A percentile compares a stretch with the other conserved stretches of the same genome.
Conservation (phyloP, 2,329 filamentous ascomycete genomes). For the Ophiostoma sp. region DNA sequence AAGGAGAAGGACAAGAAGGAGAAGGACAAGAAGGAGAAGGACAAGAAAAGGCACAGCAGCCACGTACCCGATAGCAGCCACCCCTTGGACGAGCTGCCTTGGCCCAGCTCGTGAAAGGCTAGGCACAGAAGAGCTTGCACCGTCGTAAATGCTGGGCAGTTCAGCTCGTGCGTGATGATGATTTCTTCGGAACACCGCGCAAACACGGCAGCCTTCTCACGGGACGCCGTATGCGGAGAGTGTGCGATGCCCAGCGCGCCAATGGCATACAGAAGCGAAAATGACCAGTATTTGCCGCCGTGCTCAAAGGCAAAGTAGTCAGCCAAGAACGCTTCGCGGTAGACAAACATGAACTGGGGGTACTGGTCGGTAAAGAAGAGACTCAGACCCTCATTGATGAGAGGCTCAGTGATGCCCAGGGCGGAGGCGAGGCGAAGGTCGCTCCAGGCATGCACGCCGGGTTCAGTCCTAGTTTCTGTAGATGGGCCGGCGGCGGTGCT, state of each 20-base stretch:
- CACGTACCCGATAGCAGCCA: neutral
- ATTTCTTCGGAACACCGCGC: neutral
- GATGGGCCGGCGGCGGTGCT: neutral
- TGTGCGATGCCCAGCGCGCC: neutral
- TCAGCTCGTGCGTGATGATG: slow-evolving; percentile 3
- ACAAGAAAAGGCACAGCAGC: neutral
- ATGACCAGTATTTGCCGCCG: neutral
- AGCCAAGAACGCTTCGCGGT: neutral
- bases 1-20: too few relatives aligned
- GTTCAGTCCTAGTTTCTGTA: neutral
- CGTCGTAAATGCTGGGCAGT: neutral
- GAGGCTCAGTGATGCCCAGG: slow-evolving; percentile 5
- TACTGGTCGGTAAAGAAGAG: neutral
- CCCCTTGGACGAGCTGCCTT: slow-evolving; percentile 1
- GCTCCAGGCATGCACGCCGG: neutral
- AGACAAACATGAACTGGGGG: slow-evolving; percentile 3
- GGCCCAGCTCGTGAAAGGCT: slow-evolving; percentile 1
- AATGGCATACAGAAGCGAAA: neutral
- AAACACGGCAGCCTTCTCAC: neutral
- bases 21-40: neutral
- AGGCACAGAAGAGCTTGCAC: neutral
- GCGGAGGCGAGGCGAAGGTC: neutral
- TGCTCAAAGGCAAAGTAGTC: slow-evolving; percentile 7
- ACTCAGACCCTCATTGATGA: neutral
- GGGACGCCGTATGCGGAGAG: neutral